Evolutionary conservation across 1,139 yeast species (phyloP), one percentile per base, ranked within the genome.

Genomic region (Yarrowia galli): DNA sequence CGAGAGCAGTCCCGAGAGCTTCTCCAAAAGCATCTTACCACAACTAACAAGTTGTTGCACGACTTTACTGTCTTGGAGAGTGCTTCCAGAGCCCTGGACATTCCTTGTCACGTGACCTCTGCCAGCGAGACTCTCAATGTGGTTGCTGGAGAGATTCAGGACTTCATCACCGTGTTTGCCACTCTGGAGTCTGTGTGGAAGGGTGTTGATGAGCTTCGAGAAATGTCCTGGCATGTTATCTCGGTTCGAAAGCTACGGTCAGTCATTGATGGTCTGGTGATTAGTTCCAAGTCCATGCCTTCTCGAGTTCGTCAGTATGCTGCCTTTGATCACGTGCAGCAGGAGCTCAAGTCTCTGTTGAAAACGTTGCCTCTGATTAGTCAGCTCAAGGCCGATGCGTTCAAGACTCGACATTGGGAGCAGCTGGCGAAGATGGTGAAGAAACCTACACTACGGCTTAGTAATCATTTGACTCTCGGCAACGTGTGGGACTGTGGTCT

Each of bases 361-460:
- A 80, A 81, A 67, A 76, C 79, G 5, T 79, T 81, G 36, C 76
- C 84, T 0, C 69, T 82, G 13, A 66, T 90, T 0, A 73, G 79
- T 0, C 87, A 85, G 8, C 78, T 92, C 70, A 85, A 83, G 70
- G 83, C 85, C 18, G 89, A 84, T 0, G 82, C 85, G 0, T 78
- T 92, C 72, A 85, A 85, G 70, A 84, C 83, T 0, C 82, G 95
- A 32, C 97, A 92, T 73, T 89, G 97, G 96, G 79, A 78, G 43
- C 74, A 75, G n/a, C 77, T 92, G 2, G 83, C 85, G 69, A 72
- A 76, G 32, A 69, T 73, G 2, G 71, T 74, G 23, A 70, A 75
- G 20, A 67, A 70, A 68, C 68, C 71, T 12, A 71, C 70, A 28
- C 68, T 71, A 16, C 77, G 63, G 7, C 74, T 60, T 58, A 71